phyloP scores from a whole-genome alignment of 2,329 filamentous ascomycete species.

The Fusarium buxicola region DNA sequence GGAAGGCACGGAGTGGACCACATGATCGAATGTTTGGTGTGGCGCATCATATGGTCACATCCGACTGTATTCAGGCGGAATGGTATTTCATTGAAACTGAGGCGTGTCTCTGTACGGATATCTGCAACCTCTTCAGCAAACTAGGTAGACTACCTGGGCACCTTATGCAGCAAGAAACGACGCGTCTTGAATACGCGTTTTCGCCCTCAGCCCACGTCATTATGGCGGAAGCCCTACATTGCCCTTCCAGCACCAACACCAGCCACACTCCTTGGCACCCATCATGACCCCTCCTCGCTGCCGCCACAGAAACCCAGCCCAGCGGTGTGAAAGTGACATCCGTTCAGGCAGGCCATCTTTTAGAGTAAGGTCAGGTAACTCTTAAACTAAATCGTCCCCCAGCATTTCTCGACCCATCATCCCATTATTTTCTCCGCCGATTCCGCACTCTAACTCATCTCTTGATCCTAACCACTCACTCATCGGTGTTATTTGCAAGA shows the following conservation, averaged over 20 bases:
- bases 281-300: constrained; percentile 32
- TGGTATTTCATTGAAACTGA: not conserved
- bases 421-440: constrained; percentile 22
- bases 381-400: constrained; percentile 39
- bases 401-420: constrained; percentile 43
- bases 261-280: constrained; percentile 25
- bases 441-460: constrained; percentile 4
- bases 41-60: constrained; percentile 6
- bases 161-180: constrained; percentile 4
- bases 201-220: constrained; percentile 33
- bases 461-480: not conserved
- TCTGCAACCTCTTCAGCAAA: not conserved
- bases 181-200: constrained; percentile 37
- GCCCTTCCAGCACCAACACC: constrained; percentile 18
- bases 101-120: too few relatives aligned
- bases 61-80: not conserved
- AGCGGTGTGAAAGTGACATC: constrained; percentile 42
- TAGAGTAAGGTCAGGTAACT: constrained; percentile 4
- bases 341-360: not conserved
- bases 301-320: constrained; percentile 26
- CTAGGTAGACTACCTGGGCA: too few relatives aligned
- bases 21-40: constrained; percentile 5
- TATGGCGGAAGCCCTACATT: constrained; percentile 20
- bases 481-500: constrained; percentile 2
- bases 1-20: constrained; percentile 29